Conservation (phyloP, 2,329 filamentous ascomycete species). For the Ophiostoma triangulosporum region DNA sequence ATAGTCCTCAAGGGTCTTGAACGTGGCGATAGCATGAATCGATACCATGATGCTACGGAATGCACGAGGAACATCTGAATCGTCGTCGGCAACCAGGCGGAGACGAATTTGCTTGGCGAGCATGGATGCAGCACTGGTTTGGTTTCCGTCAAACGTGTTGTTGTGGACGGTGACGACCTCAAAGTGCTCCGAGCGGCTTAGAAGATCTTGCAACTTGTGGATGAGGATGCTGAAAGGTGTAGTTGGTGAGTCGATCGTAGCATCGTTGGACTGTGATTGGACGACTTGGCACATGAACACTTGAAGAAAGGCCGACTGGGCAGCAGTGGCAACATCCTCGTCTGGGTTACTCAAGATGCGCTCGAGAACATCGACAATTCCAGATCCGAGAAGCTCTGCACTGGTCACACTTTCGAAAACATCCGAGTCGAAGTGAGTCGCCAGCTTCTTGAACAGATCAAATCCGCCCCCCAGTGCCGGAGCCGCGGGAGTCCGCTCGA, state of each 20-base stretch:
- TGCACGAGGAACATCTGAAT: constrained; percentile 73
- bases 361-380: constrained; percentile 72
- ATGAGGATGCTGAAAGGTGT: constrained; percentile 86
- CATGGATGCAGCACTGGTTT: constrained; percentile 89
- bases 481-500: constrained; percentile 35
- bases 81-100: constrained; percentile 76
- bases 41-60: constrained; percentile 96
- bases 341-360: constrained; percentile 66
- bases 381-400: constrained; percentile 82
- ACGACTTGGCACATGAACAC: constrained; percentile 76
- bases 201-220: constrained; percentile 85
- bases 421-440: constrained; percentile 76
- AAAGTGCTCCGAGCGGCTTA: constrained; percentile 95
- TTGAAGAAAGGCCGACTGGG: constrained; percentile 73
- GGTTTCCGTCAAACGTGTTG: constrained; percentile 77
- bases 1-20: constrained; percentile 94
- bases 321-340: constrained; percentile 45
- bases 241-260: constrained; percentile 52
- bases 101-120: constrained; percentile 88
- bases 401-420: constrained; percentile 89
- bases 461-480: constrained; percentile 38
- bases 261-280: constrained; percentile 50
- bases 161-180: constrained; percentile 94
- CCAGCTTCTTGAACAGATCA: constrained; percentile 59
- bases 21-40: constrained; percentile 95